These are phyloP conservation scores for Venturia pyrina DNA, from an alignment of 2,329 filamentous ascomycete species.

Conservation along the genomic window DNA sequence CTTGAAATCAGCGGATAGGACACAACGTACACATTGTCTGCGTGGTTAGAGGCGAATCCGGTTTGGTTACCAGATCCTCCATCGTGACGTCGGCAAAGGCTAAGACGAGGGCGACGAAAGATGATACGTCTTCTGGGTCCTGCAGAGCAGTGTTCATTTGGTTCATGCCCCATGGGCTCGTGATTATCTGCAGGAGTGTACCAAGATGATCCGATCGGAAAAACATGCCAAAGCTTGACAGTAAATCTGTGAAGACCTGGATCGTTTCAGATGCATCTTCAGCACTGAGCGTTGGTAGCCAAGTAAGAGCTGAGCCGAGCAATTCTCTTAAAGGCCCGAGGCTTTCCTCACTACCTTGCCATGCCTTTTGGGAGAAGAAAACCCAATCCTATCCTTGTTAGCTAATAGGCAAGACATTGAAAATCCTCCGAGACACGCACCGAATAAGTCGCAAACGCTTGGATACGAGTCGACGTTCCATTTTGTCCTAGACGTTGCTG, in stretches of 20 bases:
- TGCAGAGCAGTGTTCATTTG: slow-evolving; percentile 46
- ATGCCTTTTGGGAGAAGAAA: slow-evolving; percentile 54
- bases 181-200: slow-evolving; percentile 49
- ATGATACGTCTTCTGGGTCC: slow-evolving; percentile 47
- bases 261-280: slow-evolving; percentile 33
- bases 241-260: slow-evolving; percentile 54
- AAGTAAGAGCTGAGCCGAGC: slow-evolving; percentile 49
- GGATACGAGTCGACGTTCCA: slow-evolving; percentile 2
- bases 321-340: slow-evolving; percentile 50
- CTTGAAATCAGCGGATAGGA: neutral
- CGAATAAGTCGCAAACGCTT: slow-evolving; percentile 16
- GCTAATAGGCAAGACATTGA: neutral
- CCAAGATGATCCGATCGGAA: slow-evolving; percentile 49
- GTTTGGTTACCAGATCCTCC: slow-evolving; percentile 46
- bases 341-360: slow-evolving; percentile 45
- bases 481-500: neutral
- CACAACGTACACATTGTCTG: slow-evolving; percentile 28
- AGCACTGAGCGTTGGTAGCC: slow-evolving; percentile 45
- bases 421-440: slow-evolving; percentile 23
- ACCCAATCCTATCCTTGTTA: slow-evolving; percentile 52
- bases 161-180: slow-evolving; percentile 47
- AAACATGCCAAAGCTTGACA: slow-evolving; percentile 56
- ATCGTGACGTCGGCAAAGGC: slow-evolving; percentile 59
- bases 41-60: slow-evolving; percentile 38
- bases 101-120: slow-evolving; percentile 56